Evolutionary conservation across 1,139 yeast species (phyloP), one percentile per base, ranked within the genome.

Genomic region (Komagataea norvegica): DNA sequence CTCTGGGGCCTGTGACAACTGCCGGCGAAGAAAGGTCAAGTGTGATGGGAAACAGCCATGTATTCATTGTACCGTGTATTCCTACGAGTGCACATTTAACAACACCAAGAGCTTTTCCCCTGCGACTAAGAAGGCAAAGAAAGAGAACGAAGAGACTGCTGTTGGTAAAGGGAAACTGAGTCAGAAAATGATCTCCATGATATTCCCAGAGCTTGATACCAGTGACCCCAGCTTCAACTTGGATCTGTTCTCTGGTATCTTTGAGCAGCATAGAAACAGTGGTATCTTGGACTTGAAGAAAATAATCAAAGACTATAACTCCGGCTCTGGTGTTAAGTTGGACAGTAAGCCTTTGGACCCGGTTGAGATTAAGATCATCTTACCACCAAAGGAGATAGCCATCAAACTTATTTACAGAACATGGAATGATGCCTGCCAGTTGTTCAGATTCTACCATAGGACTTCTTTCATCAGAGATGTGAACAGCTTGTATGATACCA

Each of bases 31-130:
- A 57, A 87, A 87, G 60, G 89, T 86, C 51, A 83, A 83, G 55
- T 87, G 96, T 61, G 93, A 86, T 47, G 96, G 95, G 13, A 77
- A 78, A 54, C 79, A 79, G 51, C 95, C 95, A 1, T 87, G 96
- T 61, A 79, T 81, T 34, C 93, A 84, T 57, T 86, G 95, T 57
- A 79, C 89, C 2, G 93, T 81, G 3, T 82, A 81, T 56, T 74
- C 82, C 8, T 80, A 79, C 57, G 73, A 69, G 37, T 79, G 91
- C 58, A 69, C 77, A 16, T 77, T 76, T 49, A 74, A 72, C 34
- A 41, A 41, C 25, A 29, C 37, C 24, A 36, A 34, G 31, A 21
- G 37, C 13, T 36, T 40, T 2, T 32, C 54, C 68, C 34, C 68
- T 40, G 60, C 51, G 60, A 59, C 36, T 25, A 40, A 29, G 41